These are phyloP conservation scores for Hysterium pulicare DNA, from an alignment of 2,329 filamentous ascomycete genomes.

Conservation along the genomic window DNA sequence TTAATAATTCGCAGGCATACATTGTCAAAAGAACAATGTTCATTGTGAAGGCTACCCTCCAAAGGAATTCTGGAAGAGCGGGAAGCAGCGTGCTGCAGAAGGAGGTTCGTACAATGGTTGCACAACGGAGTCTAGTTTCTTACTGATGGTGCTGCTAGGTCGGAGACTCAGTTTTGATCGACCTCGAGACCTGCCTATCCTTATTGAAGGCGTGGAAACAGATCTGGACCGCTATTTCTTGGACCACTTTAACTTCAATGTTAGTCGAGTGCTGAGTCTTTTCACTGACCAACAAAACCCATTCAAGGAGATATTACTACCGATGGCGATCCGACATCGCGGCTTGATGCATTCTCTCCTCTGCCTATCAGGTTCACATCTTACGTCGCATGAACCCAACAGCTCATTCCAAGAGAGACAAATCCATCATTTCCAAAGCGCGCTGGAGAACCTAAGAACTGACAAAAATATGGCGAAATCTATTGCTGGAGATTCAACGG, in stretches of 20 bases:
- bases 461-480: slow-evolving; percentile 21
- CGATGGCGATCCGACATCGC: slow-evolving; percentile 73
- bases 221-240: slow-evolving; percentile 76
- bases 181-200: slow-evolving; percentile 50
- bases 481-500: slow-evolving; percentile 37
- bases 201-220: slow-evolving; percentile 80
- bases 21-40: slow-evolving; percentile 91
- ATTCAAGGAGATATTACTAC: slow-evolving; percentile 79
- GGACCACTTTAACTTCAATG: slow-evolving; percentile 74
- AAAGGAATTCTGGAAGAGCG: slow-evolving; percentile 83
- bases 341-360: slow-evolving; percentile 90
- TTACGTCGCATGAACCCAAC: slow-evolving; percentile 51
- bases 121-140: slow-evolving; percentile 2
- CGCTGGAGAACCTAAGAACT: slow-evolving; percentile 37
- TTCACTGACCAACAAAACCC: slow-evolving; percentile 79
- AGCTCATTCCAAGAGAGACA: slow-evolving; percentile 53
- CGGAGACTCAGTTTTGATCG: slow-evolving; percentile 32
- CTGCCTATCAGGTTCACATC: slow-evolving; percentile 75
- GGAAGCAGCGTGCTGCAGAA: slow-evolving; percentile 71
- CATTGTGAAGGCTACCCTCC: slow-evolving; percentile 88
- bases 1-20: slow-evolving; percentile 59
- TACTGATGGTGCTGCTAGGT: slow-evolving; percentile 24
- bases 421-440: slow-evolving; percentile 51
- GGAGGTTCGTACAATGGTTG: slow-evolving; percentile 30
- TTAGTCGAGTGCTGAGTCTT: slow-evolving; percentile 78